Evolutionary conservation across 108 stramenopile species (phyloP).

Genomic region (Cyclotella baltica): DNA sequence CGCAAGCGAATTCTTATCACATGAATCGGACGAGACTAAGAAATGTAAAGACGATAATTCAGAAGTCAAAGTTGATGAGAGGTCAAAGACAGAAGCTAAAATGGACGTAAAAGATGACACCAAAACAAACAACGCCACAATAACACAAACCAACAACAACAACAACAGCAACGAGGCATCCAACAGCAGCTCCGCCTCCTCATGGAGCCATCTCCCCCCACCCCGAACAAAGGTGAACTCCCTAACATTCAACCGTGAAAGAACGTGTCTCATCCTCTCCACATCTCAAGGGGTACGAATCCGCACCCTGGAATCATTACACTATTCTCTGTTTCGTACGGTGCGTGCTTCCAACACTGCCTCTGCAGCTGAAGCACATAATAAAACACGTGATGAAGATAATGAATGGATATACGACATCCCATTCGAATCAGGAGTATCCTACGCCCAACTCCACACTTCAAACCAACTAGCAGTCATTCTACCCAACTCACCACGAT

Average conservation of each 20-base stretch:
- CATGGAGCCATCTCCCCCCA: conserved; percentile 14
- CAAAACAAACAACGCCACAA: not conserved
- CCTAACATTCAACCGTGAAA: conserved; percentile 47
- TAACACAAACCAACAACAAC: not conserved
- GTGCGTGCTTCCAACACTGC: not conserved
- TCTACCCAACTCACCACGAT: conserved; percentile 42
- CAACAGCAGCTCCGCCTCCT: conserved; percentile 9
- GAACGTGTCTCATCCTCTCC: conserved; percentile 48
- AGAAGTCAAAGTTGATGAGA: not conserved
- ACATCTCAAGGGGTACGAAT: conserved; percentile 51
- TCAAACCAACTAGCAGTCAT: conserved; percentile 33
- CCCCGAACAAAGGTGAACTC: conserved; percentile 35
- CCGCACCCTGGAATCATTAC: conserved; percentile 41
- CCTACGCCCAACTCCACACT: conserved; percentile 46
- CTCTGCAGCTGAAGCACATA: not conserved
- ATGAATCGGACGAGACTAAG: not conserved
- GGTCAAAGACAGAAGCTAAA: not conserved
- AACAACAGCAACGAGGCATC: conserved; percentile 21
- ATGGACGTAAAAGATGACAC: not conserved
- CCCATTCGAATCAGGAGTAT: conserved; percentile 38
- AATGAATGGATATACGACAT: conserved; percentile 34
- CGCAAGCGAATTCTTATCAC: conserved; percentile 13
- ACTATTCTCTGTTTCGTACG: not conserved
- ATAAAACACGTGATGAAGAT: not conserved
- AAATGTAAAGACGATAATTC: not conserved